A percentile compares a stretch with the other conserved stretches of the same genome.
phyloP scores from a whole-genome alignment of 768 basidiomycete genomes.

The Strobilomyces confusus region DNA sequence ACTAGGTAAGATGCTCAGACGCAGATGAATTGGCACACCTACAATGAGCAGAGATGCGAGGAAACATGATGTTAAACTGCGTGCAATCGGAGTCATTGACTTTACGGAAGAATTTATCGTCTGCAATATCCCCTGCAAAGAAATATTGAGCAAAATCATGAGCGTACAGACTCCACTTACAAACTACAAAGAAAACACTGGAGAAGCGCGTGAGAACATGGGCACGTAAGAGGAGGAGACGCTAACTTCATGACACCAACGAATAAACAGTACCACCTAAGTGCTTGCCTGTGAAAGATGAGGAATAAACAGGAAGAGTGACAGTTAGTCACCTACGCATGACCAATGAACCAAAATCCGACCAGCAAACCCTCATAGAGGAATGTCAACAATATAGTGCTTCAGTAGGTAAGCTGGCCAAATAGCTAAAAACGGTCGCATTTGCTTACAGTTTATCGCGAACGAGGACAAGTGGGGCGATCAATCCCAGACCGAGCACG shows the following conservation, averaged over 20 bases:
- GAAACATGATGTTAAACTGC: slow-evolving; percentile 78
- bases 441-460: slow-evolving; percentile 80
- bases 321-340: slow-evolving; percentile 55
- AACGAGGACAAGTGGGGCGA: slow-evolving; percentile 83
- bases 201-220: slow-evolving; percentile 6
- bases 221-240: slow-evolving; percentile 7
- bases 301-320: slow-evolving; percentile 4
- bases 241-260: slow-evolving; percentile 82
- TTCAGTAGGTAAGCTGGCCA: slow-evolving; percentile 31
- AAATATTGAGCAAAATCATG: neutral
- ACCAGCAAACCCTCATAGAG: slow-evolving; percentile 83
- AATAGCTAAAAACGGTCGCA: neutral
- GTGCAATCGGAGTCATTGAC: slow-evolving; percentile 91
- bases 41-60: slow-evolving; percentile 70
- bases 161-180: slow-evolving; percentile 42
- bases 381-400: slow-evolving; percentile 80
- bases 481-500: slow-evolving; percentile 78
- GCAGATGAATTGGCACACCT: slow-evolving; percentile 17
- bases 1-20: neutral
- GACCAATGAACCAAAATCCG: slow-evolving; percentile 94
- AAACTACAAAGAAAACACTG: slow-evolving; percentile 84
- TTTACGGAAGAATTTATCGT: slow-evolving; percentile 94
- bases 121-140: slow-evolving; percentile 81
- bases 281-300: slow-evolving; percentile 51
- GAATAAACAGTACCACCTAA: slow-evolving; percentile 82